Base-by-base conservation (phyloP, 805 yeast genomes). In the Metschnikowia drakensbergensis region DNA sequence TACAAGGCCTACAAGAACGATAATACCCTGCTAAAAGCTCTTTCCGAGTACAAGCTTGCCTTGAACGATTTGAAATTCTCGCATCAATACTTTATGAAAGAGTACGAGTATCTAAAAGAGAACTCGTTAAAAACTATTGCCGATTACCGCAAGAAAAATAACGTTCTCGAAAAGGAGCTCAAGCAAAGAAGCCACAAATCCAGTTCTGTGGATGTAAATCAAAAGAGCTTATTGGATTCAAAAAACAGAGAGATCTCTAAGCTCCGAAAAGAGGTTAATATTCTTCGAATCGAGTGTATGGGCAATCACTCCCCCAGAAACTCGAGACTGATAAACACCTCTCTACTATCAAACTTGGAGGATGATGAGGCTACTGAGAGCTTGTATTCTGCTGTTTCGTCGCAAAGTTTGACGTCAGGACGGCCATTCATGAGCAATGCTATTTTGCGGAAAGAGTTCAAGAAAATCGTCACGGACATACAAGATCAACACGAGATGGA, bases 21-120 rank as follows among this genome's bases (percentile, higher is more conserved):
- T 11, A 50, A 42, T 34, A 47, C 49, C 22, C 48, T 52, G 36
- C 48, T 48, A 22, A 63, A 60, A 50, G 44, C 54, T 13, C 27
- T 68, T 17, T 54, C 65, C 32, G 74, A 71, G 31, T 67, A 79
- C 57, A 75, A 74, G 53, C 79, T 85, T 0, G 89, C 90, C 0
- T 67, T 86, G 43, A 77, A 74, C 48, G 94, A 86, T 61, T 69
- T 86, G 45, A 82, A 84, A 54, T 79, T 86, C 60, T 85, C 89
- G 2, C 89, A 85, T 62, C 81, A 76, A 51, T 86, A 83, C 59
- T 67, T 86, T 47, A 75, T 84, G 2, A 80, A 81, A 58, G 87
- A 84, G 56, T 86, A 77, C 57, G 86, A 83, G 54, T 79, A 81
- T 51, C 86, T 86, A 47, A 73, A 86, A 48, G 75, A 76, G 11